Evolutionary conservation across 768 basidiomycete genomes (phyloP), one percentile per base, ranked within the genome.

Genomic region (Mycena olivaceomarginata): DNA sequence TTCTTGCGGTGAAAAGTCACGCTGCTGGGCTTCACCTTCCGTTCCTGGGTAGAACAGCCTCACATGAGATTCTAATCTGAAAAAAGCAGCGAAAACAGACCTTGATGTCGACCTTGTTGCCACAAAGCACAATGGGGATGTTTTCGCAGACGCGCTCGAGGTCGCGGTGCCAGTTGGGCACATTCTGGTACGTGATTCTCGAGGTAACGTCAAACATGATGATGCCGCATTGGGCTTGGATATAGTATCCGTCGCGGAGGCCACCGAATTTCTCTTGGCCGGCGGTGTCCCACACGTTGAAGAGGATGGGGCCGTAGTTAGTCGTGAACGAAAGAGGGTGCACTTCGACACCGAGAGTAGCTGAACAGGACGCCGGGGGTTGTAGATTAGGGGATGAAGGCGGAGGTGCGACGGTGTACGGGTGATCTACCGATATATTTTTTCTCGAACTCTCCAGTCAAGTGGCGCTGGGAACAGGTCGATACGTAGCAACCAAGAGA

Each of bases 171-270:
- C 51, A 53, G 20, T 53, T 53, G 20, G 51, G 51, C n/a, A 53
- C 51, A n/a, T 53, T 53, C n/a, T 53, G 51, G 51, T 53, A 53
- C 18, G 51, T 53, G 20, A 53, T 53, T 53, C 51, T 20, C 7
- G 51, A 53, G 51, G 51, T 53, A 18, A 53, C 51, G 51, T 53
- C 51, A n/a, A 53, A 53, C 51, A 53, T 53, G 51, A 53, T 53
- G 51, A 53, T 53, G 9, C 20, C 51, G 51, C 51, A 53, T 18
- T 53, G 20, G 51, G 20, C n/a, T 6, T 53, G 51, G 51, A 53
- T n/a, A n/a, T 53, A 53, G 11, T 53, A 53, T 53, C 51, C 51
- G n/a, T 53, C 51, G 51, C 51, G 51, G n/a, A 53, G 51, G 7
- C 51, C 51, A 11, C 51, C 51, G 16, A 53, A 53, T 53, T 53